phyloP scores from a whole-genome alignment of 371 early-diverging fungal genomes.

The Mucor sp. region DNA sequence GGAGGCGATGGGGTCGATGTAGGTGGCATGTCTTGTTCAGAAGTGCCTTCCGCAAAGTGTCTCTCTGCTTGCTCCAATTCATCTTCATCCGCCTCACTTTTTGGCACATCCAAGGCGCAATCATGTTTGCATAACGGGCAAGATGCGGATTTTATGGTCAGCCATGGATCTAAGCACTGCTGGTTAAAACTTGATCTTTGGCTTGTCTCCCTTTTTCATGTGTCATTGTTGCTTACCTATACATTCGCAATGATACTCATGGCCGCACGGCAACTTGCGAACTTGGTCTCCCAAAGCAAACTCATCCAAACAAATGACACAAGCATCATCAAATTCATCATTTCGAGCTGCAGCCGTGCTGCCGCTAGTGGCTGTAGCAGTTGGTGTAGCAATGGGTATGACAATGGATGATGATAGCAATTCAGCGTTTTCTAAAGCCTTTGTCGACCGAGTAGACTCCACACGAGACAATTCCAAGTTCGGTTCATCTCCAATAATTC shows the following conservation, averaged over 20 bases:
- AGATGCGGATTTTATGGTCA: slow-evolving; percentile 52
- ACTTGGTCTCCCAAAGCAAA: slow-evolving; percentile 65
- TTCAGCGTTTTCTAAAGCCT: slow-evolving; percentile 40
- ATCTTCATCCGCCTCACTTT: neutral
- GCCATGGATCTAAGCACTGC: slow-evolving; percentile 52
- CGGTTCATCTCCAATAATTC: slow-evolving; percentile 36
- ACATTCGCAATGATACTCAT: slow-evolving; percentile 84
- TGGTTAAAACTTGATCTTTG: neutral
- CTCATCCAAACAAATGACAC: slow-evolving; percentile 83
- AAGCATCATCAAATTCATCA: slow-evolving; percentile 33
- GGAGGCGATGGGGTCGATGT: slow-evolving; percentile 11
- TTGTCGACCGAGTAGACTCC: slow-evolving; percentile 29
- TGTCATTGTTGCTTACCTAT: slow-evolving; percentile 55
- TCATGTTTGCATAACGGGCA: slow-evolving; percentile 64
- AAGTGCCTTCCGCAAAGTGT: neutral
- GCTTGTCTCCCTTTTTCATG: neutral
- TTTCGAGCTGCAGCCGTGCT: neutral
- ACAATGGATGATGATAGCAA: slow-evolving; percentile 1
- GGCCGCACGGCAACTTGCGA: slow-evolving; percentile 72
- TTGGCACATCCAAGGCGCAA: slow-evolving; percentile 38
- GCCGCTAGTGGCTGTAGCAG: neutral
- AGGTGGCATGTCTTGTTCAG: neutral
- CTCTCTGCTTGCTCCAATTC: neutral
- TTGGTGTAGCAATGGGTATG: neutral
- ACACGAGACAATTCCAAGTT: neutral